Base-by-base conservation (phyloP, 1,284 basidiomycete species). In the Anthracocystis panici-leucophaei region DNA sequence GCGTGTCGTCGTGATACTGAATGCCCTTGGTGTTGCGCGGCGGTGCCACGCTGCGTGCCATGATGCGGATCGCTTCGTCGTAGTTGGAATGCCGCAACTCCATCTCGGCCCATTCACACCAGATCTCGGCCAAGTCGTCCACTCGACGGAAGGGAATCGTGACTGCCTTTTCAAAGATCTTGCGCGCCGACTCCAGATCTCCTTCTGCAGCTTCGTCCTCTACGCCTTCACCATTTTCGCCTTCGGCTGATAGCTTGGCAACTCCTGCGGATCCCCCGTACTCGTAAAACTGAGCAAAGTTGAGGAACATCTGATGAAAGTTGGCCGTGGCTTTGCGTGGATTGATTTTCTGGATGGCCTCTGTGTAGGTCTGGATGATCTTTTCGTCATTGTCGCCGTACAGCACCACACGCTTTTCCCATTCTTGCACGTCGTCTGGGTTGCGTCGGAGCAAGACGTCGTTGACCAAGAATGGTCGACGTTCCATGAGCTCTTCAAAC, bases 81-180 rank as follows among this genome's bases (percentile, higher is more conserved):
- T 96, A 98, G 84, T 97, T 95, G 75, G 95, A 95, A 83, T 96
- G 92, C 40, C 97, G 90, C 51, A 99, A 88, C 85, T 99, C 97
- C 92, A 99, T 91, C 87, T 99, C 96, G 10, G 97, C 91, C 96
- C 96, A 99, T 86, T 97, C 95, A 85, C 94, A 97, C 97, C 97
- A 99, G 16, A 98, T 90, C 86, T 99, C 97, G 0, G 97, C 97
- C 33, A 99, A 89, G 83, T 99, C 97, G 84, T 99, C 97, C 5
- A 99, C 95, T n/a, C 90, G 88, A 85, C 92, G 93, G 88, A 95
- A 98, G 77, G 93, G 93, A 46, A 97, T 91, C 78, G 93, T 94
- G 1, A 92, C 91, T 1, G 91, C 95, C 84, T 93, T 94, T 83
- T 98, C 95, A 23, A 98, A 88, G 45, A 99, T 92, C 87, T 95